Conservation (phyloP, 768 basidiomycete species). For the Tephrocybe sp. region DNA sequence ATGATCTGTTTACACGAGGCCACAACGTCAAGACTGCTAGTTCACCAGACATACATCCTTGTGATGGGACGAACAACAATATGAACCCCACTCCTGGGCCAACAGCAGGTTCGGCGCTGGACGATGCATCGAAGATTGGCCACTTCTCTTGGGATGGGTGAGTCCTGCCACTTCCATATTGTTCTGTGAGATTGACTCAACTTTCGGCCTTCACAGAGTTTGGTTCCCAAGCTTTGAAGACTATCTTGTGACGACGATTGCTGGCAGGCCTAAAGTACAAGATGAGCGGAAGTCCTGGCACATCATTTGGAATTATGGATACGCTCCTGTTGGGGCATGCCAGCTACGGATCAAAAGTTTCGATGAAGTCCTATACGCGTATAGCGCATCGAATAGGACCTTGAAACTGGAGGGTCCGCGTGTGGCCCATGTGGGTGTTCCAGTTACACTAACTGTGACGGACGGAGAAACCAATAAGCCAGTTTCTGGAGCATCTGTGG, state of each 20-base stretch:
- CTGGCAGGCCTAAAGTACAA: constrained; percentile 16
- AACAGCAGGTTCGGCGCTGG: constrained; percentile 43
- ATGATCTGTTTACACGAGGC: constrained; percentile 35
- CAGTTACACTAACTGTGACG: constrained; percentile 32
- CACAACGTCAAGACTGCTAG: constrained; percentile 35
- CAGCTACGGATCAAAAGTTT: neutral
- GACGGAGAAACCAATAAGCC: constrained; percentile 34
- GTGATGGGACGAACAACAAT: constrained; percentile 43
- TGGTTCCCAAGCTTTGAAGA: constrained; percentile 40
- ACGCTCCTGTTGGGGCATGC: constrained; percentile 6
- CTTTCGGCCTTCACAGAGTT: constrained; percentile 20
- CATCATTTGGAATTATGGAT: constrained; percentile 1
- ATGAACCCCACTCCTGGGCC: constrained; percentile 35
- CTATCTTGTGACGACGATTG: constrained; percentile 41
- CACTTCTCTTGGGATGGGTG: constrained; percentile 43
- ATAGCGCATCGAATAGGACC: neutral
- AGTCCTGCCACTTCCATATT: neutral
- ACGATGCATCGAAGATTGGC: constrained; percentile 32
- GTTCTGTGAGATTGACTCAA: neutral
- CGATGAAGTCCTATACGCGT: constrained; percentile 9
- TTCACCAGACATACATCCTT: constrained; percentile 38
- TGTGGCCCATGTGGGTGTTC: constrained; percentile 18
- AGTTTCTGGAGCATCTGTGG: constrained; percentile 34
- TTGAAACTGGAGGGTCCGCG: constrained; percentile 2
- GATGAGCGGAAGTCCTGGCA: constrained; percentile 3